These are phyloP conservation scores for Garcia nutans DNA, from an alignment of 345 rosid genomes.

Conservation along the genomic window DNA sequence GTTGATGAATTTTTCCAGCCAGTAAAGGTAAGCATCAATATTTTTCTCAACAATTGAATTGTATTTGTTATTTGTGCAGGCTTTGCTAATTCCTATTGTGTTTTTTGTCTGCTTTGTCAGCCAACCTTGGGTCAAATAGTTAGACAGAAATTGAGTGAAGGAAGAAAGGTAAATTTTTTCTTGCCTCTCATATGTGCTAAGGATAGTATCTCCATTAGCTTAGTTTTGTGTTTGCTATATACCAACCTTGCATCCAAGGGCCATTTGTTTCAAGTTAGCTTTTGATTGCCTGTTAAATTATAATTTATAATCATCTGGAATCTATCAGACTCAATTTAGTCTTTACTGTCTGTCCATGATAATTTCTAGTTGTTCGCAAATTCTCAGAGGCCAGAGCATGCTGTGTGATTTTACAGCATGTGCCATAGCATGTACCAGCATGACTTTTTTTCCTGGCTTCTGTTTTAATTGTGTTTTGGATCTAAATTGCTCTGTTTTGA, in stretches of 20 bases:
- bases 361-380: background rate
- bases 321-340: background rate
- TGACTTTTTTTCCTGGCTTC: background rate
- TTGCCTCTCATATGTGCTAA: slow-evolving; percentile 2
- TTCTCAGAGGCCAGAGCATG: background rate
- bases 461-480: background rate
- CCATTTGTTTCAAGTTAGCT: background rate
- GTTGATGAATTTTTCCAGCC: slow-evolving; percentile 86
- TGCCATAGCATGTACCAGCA: background rate
- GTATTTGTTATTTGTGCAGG: background rate
- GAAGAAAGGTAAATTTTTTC: slow-evolving; percentile 64
- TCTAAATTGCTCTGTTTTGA: background rate
- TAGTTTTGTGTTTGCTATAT: background rate
- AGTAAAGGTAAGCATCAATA: slow-evolving; percentile 46
- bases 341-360: background rate
- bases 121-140: slow-evolving; percentile 80
- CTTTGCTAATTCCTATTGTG: slow-evolving; percentile 1
- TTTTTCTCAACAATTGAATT: slow-evolving; percentile 3
- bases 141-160: slow-evolving; percentile 86
- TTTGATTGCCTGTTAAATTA: background rate
- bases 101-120: slow-evolving; percentile 35
- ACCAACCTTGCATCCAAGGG: slow-evolving; percentile 10
- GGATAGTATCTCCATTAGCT: background rate
- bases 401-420: background rate
- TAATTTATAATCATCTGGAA: background rate